Percentiles rank a stretch among this genome's conserved stretches.
These are phyloP conservation scores for Solanum phureja DNA, from an alignment of 257 asterid genomes.

Conservation along the genomic window DNA sequence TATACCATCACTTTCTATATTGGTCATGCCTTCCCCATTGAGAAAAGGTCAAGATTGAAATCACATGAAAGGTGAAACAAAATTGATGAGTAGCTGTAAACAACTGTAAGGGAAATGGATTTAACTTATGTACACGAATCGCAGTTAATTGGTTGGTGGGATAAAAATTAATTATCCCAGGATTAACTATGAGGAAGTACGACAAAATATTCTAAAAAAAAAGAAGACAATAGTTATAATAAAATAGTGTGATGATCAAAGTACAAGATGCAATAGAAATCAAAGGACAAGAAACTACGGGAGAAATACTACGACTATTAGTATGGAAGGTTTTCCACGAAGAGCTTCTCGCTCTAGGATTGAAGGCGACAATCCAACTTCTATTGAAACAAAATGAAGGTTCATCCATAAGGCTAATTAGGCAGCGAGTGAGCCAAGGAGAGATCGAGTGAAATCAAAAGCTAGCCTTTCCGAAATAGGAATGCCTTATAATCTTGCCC, in stretches of 20 bases:
- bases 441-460: neutral
- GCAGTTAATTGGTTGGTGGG: neutral
- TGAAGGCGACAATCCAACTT: neutral
- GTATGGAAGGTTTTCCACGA: neutral
- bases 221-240: neutral
- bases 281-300: neutral
- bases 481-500: neutral
- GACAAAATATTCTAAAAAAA: too few species aligned
- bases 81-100: neutral
- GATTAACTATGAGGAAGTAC: neutral
- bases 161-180: neutral
- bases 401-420: neutral
- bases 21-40: neutral
- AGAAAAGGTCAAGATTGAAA: neutral
- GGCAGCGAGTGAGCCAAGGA: neutral
- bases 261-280: neutral
- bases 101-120: neutral
- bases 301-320: neutral
- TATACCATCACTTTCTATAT: neutral
- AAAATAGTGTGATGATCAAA: neutral
- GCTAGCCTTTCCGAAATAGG: neutral
- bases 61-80: neutral
- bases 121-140: neutral
- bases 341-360: neutral
- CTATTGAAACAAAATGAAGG: neutral